Percentiles rank a stretch among this genome's conserved stretches.
Conservation (phyloP, 148 eudicot genomes). For the Rhododendron vialii region DNA sequence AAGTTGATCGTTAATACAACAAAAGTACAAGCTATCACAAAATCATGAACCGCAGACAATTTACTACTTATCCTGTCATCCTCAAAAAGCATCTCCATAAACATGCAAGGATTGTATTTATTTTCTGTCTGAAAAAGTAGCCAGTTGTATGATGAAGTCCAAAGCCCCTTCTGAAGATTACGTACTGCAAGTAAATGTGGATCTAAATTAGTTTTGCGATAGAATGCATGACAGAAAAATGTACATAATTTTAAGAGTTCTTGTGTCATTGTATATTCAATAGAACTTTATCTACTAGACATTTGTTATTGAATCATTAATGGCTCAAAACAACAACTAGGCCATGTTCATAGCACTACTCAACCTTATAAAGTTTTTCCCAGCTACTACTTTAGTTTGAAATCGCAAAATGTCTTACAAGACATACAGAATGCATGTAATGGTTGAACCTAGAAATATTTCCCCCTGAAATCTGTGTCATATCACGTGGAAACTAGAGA, state of each 20-base stretch:
- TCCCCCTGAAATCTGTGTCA: neutral
- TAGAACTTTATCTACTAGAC: neutral
- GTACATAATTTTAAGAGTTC: neutral
- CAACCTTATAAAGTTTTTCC: neutral
- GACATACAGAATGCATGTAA: neutral
- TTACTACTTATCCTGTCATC: slow-evolving; percentile 28
- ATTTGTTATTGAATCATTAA: neutral
- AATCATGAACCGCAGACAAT: neutral
- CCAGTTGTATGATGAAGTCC: slow-evolving; percentile 34
- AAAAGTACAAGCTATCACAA: neutral
- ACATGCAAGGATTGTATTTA: slow-evolving; percentile 26
- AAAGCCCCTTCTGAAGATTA: slow-evolving; percentile 33
- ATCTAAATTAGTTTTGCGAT: neutral
- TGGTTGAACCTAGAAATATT: neutral
- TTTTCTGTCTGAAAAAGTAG: slow-evolving; percentile 30
- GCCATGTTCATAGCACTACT: neutral
- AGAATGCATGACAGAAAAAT: neutral
- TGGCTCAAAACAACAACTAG: neutral
- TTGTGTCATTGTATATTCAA: neutral
- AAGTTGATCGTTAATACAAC: too few relatives aligned
- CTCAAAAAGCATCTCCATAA: slow-evolving; percentile 28
- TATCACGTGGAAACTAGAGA: neutral
- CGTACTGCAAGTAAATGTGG: slow-evolving; percentile 18
- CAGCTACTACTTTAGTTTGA: neutral
- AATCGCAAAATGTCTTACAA: neutral